Conservation (phyloP, 148 eudicot genomes). For the Amaranthus palmeri region DNA sequence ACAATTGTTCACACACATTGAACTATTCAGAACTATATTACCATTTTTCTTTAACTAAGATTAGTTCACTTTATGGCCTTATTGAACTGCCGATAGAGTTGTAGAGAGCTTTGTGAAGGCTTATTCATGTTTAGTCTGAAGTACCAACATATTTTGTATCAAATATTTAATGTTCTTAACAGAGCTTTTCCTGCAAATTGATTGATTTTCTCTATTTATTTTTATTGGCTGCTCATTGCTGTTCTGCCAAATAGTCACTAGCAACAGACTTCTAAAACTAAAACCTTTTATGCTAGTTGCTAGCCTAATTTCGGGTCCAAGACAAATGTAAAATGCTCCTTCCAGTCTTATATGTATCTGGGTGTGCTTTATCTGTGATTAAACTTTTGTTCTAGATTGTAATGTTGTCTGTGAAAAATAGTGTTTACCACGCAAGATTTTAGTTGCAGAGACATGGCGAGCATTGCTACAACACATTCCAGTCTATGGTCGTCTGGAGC, state of each 20-base stretch:
- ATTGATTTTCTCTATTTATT: background rate
- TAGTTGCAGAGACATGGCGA: slow-evolving; percentile 30
- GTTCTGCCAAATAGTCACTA: background rate
- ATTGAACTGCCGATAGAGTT: too few relatives aligned
- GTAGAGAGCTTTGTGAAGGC: too few relatives aligned
- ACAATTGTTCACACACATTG: too few relatives aligned
- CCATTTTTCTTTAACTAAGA: too few relatives aligned
- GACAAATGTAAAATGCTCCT: background rate
- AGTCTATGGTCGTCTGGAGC: slow-evolving; percentile 27
- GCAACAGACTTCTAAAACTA: background rate
- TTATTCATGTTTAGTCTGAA: too few relatives aligned
- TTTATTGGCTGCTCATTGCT: background rate
- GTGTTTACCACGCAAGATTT: slow-evolving; percentile 1
- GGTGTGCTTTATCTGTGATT: background rate
- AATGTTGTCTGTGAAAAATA: background rate
- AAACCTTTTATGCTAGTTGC: background rate
- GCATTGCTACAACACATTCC: slow-evolving; percentile 29
- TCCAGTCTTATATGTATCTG: background rate
- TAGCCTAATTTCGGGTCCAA: background rate
- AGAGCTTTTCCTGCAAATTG: background rate
- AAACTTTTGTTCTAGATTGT: background rate
- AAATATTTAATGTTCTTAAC: background rate
- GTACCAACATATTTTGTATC: background rate
- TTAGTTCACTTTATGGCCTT: too few relatives aligned
- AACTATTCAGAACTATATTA: too few relatives aligned